Evolutionary conservation across 805 yeast species (phyloP), one percentile per base, ranked within the genome.

Genomic region (Teunomyces cretensis): DNA sequence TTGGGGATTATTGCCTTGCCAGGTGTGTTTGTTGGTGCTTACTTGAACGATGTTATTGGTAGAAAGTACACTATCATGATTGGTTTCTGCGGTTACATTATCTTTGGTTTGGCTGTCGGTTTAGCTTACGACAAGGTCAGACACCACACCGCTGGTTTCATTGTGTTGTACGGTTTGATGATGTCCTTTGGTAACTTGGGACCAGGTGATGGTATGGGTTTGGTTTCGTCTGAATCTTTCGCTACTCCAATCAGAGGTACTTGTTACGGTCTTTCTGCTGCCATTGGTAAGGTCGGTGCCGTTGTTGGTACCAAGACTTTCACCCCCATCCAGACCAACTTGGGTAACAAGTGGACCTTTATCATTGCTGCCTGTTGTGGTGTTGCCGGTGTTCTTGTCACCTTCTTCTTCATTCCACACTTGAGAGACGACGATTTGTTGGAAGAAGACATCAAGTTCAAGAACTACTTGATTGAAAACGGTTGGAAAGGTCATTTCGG

Each of bases 241-340:
- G 90, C 94, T 14, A 84, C 91, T 6, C 86, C 88, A 11, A 80
- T 86, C 35, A 74, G 94, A 63, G 92, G 91, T 31, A 83, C 89
- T 0, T 71, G 79, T 41, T 86, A 86, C 55, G 92, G 92, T 31
- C 53, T 86, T 16, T 76, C 86, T 39, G 94, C 94, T 31, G 94
- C 91, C 2, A 69, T 84, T 39, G 94, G 94, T 46, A 86, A 86
- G 62, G 85, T 84, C 19, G 95, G 94, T 45, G 94, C 92, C n/a
- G 90, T 84, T 16, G 81, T 84, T 15, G 94, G 94, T 24, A 84
- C 90, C 17, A 79, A 83, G 60, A 76, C 77, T 13, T 86, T 87
- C 66, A 79, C 82, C 8, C 86, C 88, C 13, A 84, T 86, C 52
- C 80, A 83, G 64, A 63, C 56, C 33, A 63, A 84, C 57, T 68